Evolutionary conservation across 352 stramenopile species (phyloP).

Genomic region (Globisporangium carolinianum): DNA sequence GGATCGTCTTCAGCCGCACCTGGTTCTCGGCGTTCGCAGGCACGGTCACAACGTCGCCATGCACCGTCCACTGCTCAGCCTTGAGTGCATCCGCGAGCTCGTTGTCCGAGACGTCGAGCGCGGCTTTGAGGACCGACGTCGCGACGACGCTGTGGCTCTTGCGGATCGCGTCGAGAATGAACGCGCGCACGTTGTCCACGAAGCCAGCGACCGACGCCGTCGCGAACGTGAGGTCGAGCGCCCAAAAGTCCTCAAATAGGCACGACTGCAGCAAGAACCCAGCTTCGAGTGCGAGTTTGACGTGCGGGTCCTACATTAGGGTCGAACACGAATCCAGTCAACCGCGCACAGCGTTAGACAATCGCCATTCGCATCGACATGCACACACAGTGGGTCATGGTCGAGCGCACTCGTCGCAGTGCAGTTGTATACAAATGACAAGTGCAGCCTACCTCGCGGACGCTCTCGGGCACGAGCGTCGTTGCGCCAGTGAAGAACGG

Average conservation of each 20-base stretch:
- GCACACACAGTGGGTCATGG: no score
- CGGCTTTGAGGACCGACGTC: conserved; percentile 46
- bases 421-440: no score
- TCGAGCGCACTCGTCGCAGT: no score
- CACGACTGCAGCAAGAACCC: conserved; percentile 75
- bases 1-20: conserved; percentile 82
- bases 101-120: conserved; percentile 65
- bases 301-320: conserved; percentile 27
- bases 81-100: conserved; percentile 46
- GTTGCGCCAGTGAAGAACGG: conserved; percentile 72
- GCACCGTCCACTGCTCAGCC: conserved; percentile 68
- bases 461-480: conserved; percentile 59
- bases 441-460: conserved; percentile 40
- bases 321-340: no score
- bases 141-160: conserved; percentile 71
- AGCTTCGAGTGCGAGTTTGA: conserved; percentile 43
- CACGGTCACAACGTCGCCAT: conserved; percentile 47
- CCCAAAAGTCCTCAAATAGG: conserved; percentile 82
- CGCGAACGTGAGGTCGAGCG: conserved; percentile 49
- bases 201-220: conserved; percentile 61
- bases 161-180: conserved; percentile 62
- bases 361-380: no score
- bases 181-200: conserved; percentile 64
- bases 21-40: conserved; percentile 77
- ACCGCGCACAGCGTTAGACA: no score